A percentile compares a stretch with the other conserved stretches of the same genome.
phyloP scores from a whole-genome alignment of 495 filamentous ascomycete species.

The Talaromyces trachyspermus region DNA sequence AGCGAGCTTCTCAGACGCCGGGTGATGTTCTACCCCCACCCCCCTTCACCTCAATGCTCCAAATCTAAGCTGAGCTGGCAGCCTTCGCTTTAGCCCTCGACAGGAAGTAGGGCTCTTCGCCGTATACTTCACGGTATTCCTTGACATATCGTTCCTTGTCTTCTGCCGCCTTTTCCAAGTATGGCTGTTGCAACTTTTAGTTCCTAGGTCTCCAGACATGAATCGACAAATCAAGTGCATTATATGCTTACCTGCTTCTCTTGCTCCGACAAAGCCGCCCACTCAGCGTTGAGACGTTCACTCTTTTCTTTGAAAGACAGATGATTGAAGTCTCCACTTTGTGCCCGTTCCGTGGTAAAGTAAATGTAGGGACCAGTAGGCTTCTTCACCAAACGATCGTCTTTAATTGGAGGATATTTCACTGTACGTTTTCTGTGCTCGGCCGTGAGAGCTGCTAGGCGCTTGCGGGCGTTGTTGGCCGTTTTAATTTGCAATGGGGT shows the following conservation, averaged over 20 bases:
- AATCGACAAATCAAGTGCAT: background rate
- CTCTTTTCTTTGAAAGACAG: slow-evolving; percentile 19
- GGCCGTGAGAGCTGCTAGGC: slow-evolving; percentile 28
- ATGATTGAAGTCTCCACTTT: slow-evolving; percentile 39
- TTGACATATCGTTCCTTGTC: slow-evolving; percentile 25
- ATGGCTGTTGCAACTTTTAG: slow-evolving; percentile 20
- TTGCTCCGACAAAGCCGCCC: slow-evolving; percentile 41
- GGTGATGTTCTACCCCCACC: too few relatives aligned
- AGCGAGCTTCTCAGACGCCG: too few relatives aligned
- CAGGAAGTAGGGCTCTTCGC: slow-evolving; percentile 12
- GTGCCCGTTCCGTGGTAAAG: slow-evolving; percentile 41
- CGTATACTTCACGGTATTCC: slow-evolving; percentile 31
- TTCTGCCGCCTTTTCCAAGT: slow-evolving; percentile 10
- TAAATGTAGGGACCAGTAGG: slow-evolving; percentile 27
- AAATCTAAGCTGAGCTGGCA: too few relatives aligned
- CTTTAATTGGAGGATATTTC: slow-evolving; percentile 28
- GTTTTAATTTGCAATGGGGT: slow-evolving; percentile 47
- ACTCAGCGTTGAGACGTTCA: slow-evolving; percentile 40
- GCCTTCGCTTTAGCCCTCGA: too few relatives aligned
- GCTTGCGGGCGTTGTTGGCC: slow-evolving; percentile 57
- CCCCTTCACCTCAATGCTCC: too few relatives aligned
- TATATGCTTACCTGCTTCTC: slow-evolving; percentile 48
- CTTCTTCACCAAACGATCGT: slow-evolving; percentile 52
- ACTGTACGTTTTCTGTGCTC: slow-evolving; percentile 8
- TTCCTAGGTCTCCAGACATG: too few relatives aligned